Conservation (phyloP, 75 land plant species). For the Cunninghamia lanceolata region DNA sequence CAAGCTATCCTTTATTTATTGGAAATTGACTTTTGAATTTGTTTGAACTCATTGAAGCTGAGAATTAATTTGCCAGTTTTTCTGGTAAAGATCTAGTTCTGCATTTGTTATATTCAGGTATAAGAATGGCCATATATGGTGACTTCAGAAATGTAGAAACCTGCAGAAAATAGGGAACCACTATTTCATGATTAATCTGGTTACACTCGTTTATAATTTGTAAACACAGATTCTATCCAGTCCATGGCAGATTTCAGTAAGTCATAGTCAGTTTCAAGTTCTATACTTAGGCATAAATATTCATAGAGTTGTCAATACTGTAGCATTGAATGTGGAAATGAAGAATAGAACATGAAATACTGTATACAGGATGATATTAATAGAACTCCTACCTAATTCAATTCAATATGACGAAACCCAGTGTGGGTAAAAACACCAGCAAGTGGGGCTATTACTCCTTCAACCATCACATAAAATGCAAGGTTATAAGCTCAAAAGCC, state of each 20-base stretch:
- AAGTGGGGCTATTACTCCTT: no score
- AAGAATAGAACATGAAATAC: no score
- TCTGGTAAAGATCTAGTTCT: not conserved
- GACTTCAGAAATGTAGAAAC: not conserved
- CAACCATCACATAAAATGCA: no score
- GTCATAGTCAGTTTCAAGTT: not conserved
- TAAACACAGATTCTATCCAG: not conserved
- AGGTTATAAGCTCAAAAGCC: no score
- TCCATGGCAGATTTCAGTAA: not conserved
- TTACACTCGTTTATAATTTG: no score
- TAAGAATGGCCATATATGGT: not conserved
- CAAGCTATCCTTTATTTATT: not conserved
- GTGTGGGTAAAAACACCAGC: no score
- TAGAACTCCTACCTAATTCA: no score
- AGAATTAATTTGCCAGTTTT: not conserved
- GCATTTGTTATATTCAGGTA: not conserved
- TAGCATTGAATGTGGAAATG: no score
- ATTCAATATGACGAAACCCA: no score
- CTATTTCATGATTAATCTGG: not conserved
- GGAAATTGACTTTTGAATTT: not conserved
- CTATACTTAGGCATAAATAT: not conserved
- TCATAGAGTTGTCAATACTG: no score
- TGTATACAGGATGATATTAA: no score
- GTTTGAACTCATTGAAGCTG: not conserved
- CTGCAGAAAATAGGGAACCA: not conserved